These are phyloP conservation scores for Parastagonospora avenae DNA, from an alignment of 2,329 filamentous ascomycete species.

Conservation along the genomic window DNA sequence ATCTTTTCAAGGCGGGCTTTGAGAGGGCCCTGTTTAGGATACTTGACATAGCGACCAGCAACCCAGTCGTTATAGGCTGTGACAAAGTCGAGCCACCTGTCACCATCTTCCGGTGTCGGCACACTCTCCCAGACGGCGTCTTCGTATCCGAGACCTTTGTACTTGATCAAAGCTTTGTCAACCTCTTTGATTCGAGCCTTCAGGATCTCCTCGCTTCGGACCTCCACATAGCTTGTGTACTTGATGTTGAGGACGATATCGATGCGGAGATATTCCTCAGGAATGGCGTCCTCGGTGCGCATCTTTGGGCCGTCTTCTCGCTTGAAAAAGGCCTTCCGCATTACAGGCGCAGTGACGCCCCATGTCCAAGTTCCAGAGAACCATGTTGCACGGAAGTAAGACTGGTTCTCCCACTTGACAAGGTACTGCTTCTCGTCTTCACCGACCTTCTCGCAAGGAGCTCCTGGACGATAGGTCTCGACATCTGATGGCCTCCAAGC, in stretches of 20 bases:
- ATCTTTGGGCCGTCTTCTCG: slow-evolving; percentile 71
- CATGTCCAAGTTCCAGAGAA: slow-evolving; percentile 88
- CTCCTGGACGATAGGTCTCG: slow-evolving; percentile 59
- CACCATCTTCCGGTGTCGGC: slow-evolving; percentile 66
- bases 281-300: slow-evolving; percentile 77
- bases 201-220: slow-evolving; percentile 70
- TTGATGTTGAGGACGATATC: slow-evolving; percentile 89
- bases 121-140: slow-evolving; percentile 89
- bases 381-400: slow-evolving; percentile 85
- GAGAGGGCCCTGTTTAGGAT: slow-evolving; percentile 61
- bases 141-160: slow-evolving; percentile 88
- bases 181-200: slow-evolving; percentile 74
- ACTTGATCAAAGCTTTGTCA: slow-evolving; percentile 80
- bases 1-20: slow-evolving; percentile 71
- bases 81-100: slow-evolving; percentile 79
- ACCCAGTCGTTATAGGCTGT: slow-evolving; percentile 87
- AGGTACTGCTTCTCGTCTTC: slow-evolving; percentile 91
- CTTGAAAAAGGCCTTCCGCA: slow-evolving; percentile 78
- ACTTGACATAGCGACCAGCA: slow-evolving; percentile 73
- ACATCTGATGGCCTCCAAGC: slow-evolving; percentile 80
- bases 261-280: slow-evolving; percentile 81
- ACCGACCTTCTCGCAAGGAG: slow-evolving; percentile 60
- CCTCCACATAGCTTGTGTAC: slow-evolving; percentile 64
- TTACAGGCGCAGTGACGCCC: slow-evolving; percentile 66
- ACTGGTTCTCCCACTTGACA: slow-evolving; percentile 81